Evolutionary conservation across 495 filamentous ascomycete genomes (phyloP).

Genomic region (Corynascus novoguineensis): DNA sequence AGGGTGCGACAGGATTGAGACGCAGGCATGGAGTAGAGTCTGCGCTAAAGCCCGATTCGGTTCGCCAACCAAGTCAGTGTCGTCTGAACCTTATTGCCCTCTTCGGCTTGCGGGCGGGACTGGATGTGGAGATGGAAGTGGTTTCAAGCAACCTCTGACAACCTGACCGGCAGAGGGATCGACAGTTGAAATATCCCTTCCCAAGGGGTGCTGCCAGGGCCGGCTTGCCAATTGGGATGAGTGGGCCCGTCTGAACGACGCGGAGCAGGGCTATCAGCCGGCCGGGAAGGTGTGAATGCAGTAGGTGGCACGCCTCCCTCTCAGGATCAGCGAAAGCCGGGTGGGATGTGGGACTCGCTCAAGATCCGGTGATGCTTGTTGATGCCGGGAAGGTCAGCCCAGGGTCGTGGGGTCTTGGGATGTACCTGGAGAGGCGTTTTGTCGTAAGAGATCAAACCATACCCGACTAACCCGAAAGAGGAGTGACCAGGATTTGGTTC

Average conservation of each 20-base stretch:
- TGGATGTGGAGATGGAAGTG: slow-evolving; percentile 36
- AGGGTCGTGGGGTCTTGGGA: slow-evolving; percentile 1
- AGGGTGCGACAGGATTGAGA: slow-evolving; percentile 31
- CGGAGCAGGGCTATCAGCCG: slow-evolving; percentile 31
- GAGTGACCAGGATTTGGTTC: neutral
- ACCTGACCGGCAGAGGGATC: slow-evolving; percentile 42
- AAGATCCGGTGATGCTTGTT: slow-evolving; percentile 24
- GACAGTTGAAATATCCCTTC: slow-evolving; percentile 39
- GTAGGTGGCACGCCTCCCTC: slow-evolving; percentile 13
- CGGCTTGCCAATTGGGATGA: slow-evolving; percentile 30
- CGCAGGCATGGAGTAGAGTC: slow-evolving; percentile 32
- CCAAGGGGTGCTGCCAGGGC: slow-evolving; percentile 27
- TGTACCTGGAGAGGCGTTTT: slow-evolving; percentile 6
- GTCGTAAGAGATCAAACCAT: slow-evolving; percentile 8
- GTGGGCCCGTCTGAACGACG: slow-evolving; percentile 14
- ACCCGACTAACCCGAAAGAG: slow-evolving; percentile 7
- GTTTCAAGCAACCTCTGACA: slow-evolving; percentile 41
- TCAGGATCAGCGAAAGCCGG: slow-evolving; percentile 5
- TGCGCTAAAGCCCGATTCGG: slow-evolving; percentile 34
- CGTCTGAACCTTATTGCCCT: slow-evolving; percentile 41
- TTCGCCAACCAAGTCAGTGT: slow-evolving; percentile 35
- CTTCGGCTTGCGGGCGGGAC: slow-evolving; percentile 42
- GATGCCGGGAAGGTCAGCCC: slow-evolving; percentile 8
- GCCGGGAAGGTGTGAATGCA: slow-evolving; percentile 19
- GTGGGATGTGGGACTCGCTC: slow-evolving; percentile 13